phyloP scores from a whole-genome alignment of 805 yeast species.

The Hanseniaspora guilliermondii region DNA sequence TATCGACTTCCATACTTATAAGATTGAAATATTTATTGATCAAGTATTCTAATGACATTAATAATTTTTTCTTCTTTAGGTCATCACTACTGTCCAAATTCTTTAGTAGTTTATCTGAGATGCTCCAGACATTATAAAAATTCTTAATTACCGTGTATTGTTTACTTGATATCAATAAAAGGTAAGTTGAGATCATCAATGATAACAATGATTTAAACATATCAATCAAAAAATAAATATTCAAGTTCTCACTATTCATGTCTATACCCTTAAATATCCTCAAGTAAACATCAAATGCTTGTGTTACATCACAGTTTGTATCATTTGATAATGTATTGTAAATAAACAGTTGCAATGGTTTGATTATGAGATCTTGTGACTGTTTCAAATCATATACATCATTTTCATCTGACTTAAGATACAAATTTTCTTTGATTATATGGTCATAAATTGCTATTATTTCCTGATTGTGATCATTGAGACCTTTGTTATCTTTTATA shows the following conservation, averaged over 20 bases:
- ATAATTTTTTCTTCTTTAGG: background rate
- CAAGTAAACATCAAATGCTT: background rate
- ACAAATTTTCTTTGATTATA: background rate
- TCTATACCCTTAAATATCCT: background rate
- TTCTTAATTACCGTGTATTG: background rate
- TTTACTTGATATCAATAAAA: background rate
- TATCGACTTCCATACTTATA: background rate
- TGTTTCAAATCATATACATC: background rate
- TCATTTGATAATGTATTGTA: background rate
- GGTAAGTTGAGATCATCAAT: background rate
- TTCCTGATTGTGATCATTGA: background rate
- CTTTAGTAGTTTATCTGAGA: background rate
- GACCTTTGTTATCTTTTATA: background rate
- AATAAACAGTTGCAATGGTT: constrained; percentile 2
- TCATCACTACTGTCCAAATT: background rate
- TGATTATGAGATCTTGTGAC: background rate
- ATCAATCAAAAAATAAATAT: background rate
- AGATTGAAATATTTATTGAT: constrained; percentile 6
- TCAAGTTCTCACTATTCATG: background rate
- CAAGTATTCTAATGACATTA: constrained; percentile 10
- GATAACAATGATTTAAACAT: constrained; percentile 7
- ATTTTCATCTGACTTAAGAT: background rate
- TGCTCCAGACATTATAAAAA: constrained; percentile 4
- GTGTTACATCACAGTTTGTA: background rate
- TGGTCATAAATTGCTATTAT: background rate